Base-by-base conservation (phyloP, 441 rosid genomes). In the Manihot esculenta region DNA sequence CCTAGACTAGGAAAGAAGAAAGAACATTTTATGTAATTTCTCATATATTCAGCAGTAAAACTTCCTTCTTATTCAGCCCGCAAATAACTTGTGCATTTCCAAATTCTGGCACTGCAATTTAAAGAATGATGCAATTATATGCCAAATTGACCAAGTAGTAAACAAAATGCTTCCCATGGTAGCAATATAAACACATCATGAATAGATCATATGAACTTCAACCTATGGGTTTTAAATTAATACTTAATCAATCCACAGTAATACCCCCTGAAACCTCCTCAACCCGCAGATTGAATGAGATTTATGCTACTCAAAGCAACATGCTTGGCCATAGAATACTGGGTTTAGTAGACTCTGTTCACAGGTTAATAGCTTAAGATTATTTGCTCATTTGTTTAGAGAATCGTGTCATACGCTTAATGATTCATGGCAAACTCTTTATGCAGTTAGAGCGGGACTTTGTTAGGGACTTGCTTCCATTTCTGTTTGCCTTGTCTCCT, bases 21-120 rank as follows among this genome's bases (percentile, higher is more conserved):
- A 68, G 51, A 62, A 33, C 27, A 42, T 44, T 56, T 57, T 38
- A 42, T 72, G 53, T 64, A 72, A 17, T 26, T 57, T 63, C 5
- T 27, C 14, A 2, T 5, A 24, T 61, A 38, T 61, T 18, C 44
- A 47, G 57, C 27, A 59, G 71, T 67, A 54, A 54, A 51, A 67
- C 20, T 42, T 20, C 30, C 49, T 64, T 12, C 21, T 44, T 14
- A 17, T 59, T 59, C 20, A 30, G 63, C 45, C 41, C 33, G 21
- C 42, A 38, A 38, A 38, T 38, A 1, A 38, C 20, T 48, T n/a
- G 27, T 23, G 30, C 58, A 17, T 38, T 33, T 15, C 18, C 42
- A 58, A 27, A 10, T 57, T 23, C 61, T 13, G 24, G 13, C 15
- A 48, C 33, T 1, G 33, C 33, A n/a, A n/a, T n/a, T n/a, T n/a